Evolutionary conservation across 73 alveolate genomes (phyloP), one percentile per base, ranked within the genome.

Genomic region (Tetrahymena elliotti): DNA sequence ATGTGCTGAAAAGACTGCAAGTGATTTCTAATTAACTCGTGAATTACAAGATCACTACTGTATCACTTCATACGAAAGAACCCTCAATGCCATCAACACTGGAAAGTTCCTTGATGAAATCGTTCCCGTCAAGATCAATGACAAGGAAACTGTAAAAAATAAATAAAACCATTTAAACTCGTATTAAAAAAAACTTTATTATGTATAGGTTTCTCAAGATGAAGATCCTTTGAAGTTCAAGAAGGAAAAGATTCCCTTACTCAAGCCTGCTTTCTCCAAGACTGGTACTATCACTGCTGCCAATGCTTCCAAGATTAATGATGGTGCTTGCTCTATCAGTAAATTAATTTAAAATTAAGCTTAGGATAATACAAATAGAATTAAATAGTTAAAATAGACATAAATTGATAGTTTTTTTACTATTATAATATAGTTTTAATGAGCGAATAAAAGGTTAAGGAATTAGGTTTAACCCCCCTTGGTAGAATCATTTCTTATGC

Each of bases 241-340:
- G 84, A 97, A 97, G 53, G 99, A 97, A 82, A 97, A 96, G 94
- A 94, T 97, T 94, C 97, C 98, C 36, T 34, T 54, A 37, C 97
- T 97, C 24, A 97, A 94, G 88, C 99, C 99, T 35, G 99, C 98
- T 1, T 97, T 97, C 93, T 96, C 97, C 31, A 97, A 97, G 84
- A 97, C 94, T 47, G 99, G 99, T 20, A 68, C 98, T 33, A 97
- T 97, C 93, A 97, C 99, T 11, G 98, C 99, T 82, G 99, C 98
- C 53, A 97, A 97, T 96, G 93, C 98, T 82, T 96, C 98, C 7
- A 97, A 97, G 96, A 84, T 97, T 40, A 97, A 97, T 83, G 99
- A 97, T 92, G 99, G 99, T 33, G 99, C 99, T 27, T 94, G 97
- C 53, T 94, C 99, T 40, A 93, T 97, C 36, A 31, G 88, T 68